These are phyloP conservation scores for Parafenestella ontariensis DNA, from an alignment of 2,329 filamentous ascomycete species.

Conservation along the genomic window DNA sequence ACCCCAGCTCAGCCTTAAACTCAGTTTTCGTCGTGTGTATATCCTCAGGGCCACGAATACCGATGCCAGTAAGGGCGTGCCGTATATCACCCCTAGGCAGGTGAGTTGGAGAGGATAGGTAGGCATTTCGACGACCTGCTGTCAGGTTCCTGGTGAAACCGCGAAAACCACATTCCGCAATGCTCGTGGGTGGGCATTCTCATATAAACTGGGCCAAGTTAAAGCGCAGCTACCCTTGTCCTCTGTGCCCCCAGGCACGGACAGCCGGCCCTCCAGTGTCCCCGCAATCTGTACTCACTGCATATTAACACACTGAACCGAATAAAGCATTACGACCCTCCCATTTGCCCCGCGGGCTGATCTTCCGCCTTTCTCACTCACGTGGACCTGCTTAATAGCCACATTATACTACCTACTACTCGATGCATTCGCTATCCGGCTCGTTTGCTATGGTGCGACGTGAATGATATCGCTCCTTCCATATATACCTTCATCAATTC, in stretches of 20 bases:
- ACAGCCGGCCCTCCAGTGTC: conserved; percentile 13
- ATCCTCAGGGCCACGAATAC: conserved; percentile 46
- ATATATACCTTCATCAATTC: conserved; percentile 11
- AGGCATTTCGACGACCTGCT: conserved; percentile 42
- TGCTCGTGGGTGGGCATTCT: conserved; percentile 33
- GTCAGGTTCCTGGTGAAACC: conserved; percentile 29
- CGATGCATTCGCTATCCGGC: conserved; percentile 5
- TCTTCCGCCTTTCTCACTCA: conserved; percentile 18
- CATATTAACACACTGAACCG: conserved; percentile 26
- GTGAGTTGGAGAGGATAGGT: conserved; percentile 48
- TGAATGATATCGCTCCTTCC: conserved; percentile 4
- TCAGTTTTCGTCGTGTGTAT: conserved; percentile 48
- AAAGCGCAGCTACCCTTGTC: conserved; percentile 22
- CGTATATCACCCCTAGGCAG: conserved; percentile 47
- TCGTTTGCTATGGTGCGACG: conserved; percentile 14
- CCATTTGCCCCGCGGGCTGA: conserved; percentile 20
- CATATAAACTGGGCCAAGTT: conserved; percentile 35
- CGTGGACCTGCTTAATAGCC: conserved; percentile 17
- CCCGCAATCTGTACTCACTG: conserved; percentile 23
- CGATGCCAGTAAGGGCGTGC: conserved; percentile 41
- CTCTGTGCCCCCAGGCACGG: conserved; percentile 21
- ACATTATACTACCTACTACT: conserved; percentile 11
- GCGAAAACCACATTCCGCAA: conserved; percentile 39
- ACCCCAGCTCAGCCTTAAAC: conserved; percentile 47
- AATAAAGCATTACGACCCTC: conserved; percentile 20